Base-by-base conservation (phyloP, 805 yeast species). In the Maudiozyma pseudohumilis region DNA sequence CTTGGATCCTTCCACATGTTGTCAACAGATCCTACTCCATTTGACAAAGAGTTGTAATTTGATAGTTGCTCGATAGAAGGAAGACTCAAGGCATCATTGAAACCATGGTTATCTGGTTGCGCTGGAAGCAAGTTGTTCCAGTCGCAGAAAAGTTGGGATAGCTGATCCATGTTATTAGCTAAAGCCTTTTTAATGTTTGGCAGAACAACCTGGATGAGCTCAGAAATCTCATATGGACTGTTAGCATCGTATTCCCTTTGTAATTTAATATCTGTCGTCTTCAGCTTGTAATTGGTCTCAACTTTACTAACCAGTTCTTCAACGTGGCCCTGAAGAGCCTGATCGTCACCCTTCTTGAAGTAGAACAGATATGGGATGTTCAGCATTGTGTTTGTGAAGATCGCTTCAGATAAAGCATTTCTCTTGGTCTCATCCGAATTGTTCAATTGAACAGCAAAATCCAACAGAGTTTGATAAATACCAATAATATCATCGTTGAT, bases 1-100 rank as follows among this genome's bases (percentile, higher is more conserved):
- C 84, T 69, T 43, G 88, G 80, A 29, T 65, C 64, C 40, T 63
- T 62, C 92, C 92, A 83, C 58, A 81, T 65, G 39, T 67, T 63
- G 53, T 83, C 92, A 34, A 80, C 65, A 34, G 70, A 68, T 4
- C 77, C 77, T 4, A 53, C 35, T n/a, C 64, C 60, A 12, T 49
- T 59, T 41, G 60, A 60, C 12, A 65, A 45, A 5, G 60, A 56
- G 39, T 56, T 43, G 34, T 52, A 51, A 9, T 52, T 47, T 17
- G 44, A 42, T 38, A 72, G 47, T 10, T 51, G 49, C 10, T 65
- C 68, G n/a, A 57, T 10, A 8, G 61, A 46, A 24, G 74, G 71
- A 26, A 65, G 47, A 10, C 44, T 44, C 29, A 59, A 40, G n/a
- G 59, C 48, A 31, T 55, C 59, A 35, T 59, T 56, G 35, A 56